Evolutionary conservation across 163 green algal species (phyloP).

Genomic region (Scenedesmus sp.): DNA sequence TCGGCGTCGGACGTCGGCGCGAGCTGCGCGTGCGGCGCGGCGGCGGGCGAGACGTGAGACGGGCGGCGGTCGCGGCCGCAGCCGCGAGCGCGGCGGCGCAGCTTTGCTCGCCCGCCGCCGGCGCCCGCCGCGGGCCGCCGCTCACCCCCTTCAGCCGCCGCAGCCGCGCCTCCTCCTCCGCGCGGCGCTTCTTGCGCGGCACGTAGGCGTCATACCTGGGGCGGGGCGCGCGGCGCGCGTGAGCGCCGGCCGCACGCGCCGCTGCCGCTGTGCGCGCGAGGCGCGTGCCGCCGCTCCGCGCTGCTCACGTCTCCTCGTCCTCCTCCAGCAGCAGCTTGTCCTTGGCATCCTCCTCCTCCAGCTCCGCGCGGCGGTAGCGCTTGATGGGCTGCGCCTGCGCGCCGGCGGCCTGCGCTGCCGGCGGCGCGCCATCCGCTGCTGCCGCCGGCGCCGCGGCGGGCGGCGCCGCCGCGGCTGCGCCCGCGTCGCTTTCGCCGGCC

Average conservation of each 20-base stretch:
- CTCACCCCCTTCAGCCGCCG: slow-evolving; percentile 59
- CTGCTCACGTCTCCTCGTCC: slow-evolving; percentile 50
- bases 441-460: too few species aligned
- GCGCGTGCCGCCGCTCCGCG: background rate
- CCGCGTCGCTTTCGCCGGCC: too few species aligned
- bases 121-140: too few species aligned
- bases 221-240: background rate
- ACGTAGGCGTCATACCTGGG: slow-evolving; percentile 88
- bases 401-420: too few species aligned
- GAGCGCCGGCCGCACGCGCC: background rate
- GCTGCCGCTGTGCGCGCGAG: background rate
- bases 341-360: slow-evolving; percentile 63
- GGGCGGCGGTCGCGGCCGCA: too few species aligned
- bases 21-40: background rate
- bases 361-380: slow-evolving; percentile 56
- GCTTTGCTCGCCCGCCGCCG: too few species aligned
- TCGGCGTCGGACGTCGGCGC: slow-evolving; percentile 11
- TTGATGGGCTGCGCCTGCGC: too few species aligned
- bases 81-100: background rate
- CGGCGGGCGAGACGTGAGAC: too few species aligned
- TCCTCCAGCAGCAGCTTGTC: slow-evolving; percentile 44
- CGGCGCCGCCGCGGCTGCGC: too few species aligned
- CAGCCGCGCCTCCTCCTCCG: slow-evolving; percentile 70
- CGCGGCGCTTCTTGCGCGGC: slow-evolving; percentile 86
- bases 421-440: too few species aligned